Conservation (phyloP, 176 grass and related monocot species). For the Carex parvula region DNA sequence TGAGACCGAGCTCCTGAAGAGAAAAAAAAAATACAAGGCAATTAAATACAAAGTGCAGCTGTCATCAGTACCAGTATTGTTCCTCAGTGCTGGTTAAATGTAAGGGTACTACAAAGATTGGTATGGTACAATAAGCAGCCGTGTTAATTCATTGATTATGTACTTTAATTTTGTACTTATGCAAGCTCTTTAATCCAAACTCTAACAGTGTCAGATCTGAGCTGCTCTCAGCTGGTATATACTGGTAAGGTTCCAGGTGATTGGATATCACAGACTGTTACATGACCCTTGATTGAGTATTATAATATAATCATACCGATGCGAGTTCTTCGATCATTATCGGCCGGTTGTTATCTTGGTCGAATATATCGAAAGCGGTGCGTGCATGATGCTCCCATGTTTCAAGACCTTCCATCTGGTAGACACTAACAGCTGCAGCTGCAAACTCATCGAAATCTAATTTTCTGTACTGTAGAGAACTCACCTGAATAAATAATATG, state of each 20-base stretch:
- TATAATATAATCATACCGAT: conserved; percentile 34
- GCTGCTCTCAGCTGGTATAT: not conserved
- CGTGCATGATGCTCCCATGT: conserved; percentile 49
- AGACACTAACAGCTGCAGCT: conserved; percentile 46
- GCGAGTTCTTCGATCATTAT: conserved; percentile 57
- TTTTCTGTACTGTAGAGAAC: conserved; percentile 47
- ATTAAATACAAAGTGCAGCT: not conserved
- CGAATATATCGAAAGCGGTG: conserved; percentile 43
- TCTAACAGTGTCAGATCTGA: not conserved
- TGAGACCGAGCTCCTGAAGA: conserved; percentile 37
- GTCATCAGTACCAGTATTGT: not conserved
- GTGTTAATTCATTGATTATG: not conserved
- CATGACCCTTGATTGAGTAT: not conserved
- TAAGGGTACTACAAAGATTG: not conserved
- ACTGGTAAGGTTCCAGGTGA: not conserved
- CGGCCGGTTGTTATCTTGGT: conserved; percentile 42
- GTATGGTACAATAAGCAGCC: not conserved
- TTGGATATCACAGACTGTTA: not conserved
- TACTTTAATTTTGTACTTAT: not conserved
- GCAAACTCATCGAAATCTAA: conserved; percentile 53
- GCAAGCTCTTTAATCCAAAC: not conserved
- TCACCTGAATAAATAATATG: conserved; percentile 32
- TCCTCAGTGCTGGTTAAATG: not conserved
- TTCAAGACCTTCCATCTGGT: conserved; percentile 54
- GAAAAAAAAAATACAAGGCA: not conserved